Evolutionary conservation across 106 monocot species (phyloP).

Genomic region (Acorus calamus): DNA sequence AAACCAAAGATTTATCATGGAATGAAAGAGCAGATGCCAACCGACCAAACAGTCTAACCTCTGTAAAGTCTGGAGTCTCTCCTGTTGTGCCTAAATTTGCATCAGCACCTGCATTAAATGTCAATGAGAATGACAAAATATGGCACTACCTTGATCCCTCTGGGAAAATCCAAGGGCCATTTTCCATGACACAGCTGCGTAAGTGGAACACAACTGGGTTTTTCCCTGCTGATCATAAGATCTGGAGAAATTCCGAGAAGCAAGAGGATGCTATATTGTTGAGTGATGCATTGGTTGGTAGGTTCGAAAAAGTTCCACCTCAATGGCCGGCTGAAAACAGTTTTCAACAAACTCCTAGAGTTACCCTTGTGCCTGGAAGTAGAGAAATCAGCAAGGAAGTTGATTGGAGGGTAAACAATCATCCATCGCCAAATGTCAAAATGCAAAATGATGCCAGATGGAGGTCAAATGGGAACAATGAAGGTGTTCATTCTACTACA

Average conservation of each 20-base stretch:
- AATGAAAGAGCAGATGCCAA: slow-evolving; percentile 1
- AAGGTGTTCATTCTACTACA: not conserved
- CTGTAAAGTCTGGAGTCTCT: not conserved
- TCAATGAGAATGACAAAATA: slow-evolving; percentile 23
- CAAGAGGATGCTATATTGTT: slow-evolving; percentile 24
- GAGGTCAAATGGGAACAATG: not conserved
- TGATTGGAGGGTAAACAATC: slow-evolving; percentile 2
- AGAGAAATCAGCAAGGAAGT: not conserved
- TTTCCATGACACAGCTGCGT: slow-evolving; percentile 24
- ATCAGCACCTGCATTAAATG: not conserved
- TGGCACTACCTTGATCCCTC: slow-evolving; percentile 30
- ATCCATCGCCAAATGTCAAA: not conserved
- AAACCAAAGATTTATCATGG: slow-evolving; percentile 10
- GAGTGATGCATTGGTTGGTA: slow-evolving; percentile 27
- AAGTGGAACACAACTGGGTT: slow-evolving; percentile 35
- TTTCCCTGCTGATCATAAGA: slow-evolving; percentile 17
- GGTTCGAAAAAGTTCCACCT: slow-evolving; percentile 8
- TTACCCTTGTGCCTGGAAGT: not conserved
- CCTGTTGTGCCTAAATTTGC: not conserved
- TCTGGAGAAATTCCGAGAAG: slow-evolving; percentile 23
- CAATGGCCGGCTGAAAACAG: not conserved
- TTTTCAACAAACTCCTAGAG: not conserved
- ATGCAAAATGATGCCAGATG: not conserved
- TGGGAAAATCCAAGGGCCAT: slow-evolving; percentile 29
- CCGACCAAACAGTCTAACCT: not conserved